These are phyloP conservation scores for Vitis cinerea DNA, from an alignment of 164 flowering plant genomes.

Conservation along the genomic window DNA sequence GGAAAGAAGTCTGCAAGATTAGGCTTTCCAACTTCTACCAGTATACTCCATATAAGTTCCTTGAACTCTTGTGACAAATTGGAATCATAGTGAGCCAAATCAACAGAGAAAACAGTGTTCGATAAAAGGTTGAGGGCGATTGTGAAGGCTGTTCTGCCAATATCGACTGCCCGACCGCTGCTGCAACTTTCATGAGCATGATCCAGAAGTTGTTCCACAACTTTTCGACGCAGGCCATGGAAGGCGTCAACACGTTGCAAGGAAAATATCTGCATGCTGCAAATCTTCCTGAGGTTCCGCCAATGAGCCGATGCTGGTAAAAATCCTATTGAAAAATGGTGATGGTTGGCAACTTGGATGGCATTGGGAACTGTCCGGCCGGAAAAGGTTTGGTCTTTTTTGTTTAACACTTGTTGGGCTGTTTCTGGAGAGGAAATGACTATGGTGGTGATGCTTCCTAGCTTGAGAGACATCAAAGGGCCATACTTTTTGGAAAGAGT, in stretches of 20 bases:
- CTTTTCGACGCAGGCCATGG: conserved; percentile 19
- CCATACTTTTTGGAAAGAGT: conserved; percentile 14
- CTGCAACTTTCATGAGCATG: conserved; percentile 9
- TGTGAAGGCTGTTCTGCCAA: conserved; percentile 22
- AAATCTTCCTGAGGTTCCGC: conserved; percentile 17
- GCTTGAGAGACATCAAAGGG: conserved; percentile 20
- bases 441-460: conserved; percentile 9
- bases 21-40: conserved; percentile 23
- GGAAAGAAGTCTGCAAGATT: conserved; percentile 34
- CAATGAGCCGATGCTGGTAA: conserved; percentile 15
- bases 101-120: conserved; percentile 33
- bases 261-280: conserved; percentile 22
- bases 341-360: conserved; percentile 16
- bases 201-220: conserved; percentile 26
- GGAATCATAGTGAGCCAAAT: conserved; percentile 18
- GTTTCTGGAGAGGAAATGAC: conserved; percentile 5
- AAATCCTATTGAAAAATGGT: conserved; percentile 19
- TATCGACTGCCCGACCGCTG: conserved; percentile 13
- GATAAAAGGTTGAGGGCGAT: conserved; percentile 27
- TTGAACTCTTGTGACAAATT: conserved; percentile 20
- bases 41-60: conserved; percentile 16
- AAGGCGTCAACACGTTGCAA: conserved; percentile 16
- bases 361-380: conserved; percentile 16
- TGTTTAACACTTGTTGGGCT: conserved; percentile 24
- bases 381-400: conserved; percentile 23